Conservation (phyloP, 2,329 filamentous ascomycete genomes). For the Clonostachys solani region DNA sequence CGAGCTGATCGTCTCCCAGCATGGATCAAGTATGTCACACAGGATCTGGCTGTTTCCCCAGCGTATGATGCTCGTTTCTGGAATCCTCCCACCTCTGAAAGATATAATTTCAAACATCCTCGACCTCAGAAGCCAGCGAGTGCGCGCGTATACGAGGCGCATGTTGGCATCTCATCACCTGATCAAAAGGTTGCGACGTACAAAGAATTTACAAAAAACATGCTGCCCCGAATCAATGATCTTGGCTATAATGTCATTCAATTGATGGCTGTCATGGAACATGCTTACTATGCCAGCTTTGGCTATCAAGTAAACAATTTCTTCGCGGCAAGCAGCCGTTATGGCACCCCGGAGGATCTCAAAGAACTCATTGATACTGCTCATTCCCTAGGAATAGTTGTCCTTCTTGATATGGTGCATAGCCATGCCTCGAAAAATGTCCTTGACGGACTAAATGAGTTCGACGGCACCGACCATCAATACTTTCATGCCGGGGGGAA, state of each 20-base stretch:
- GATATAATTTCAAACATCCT: conserved; percentile 79
- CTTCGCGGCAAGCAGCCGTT: conserved; percentile 94
- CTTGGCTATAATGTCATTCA: conserved; percentile 97
- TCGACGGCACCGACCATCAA: conserved; percentile 89
- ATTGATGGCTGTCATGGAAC: conserved; percentile 98
- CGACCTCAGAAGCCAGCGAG: conserved; percentile 81
- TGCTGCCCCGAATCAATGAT: conserved; percentile 84
- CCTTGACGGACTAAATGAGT: conserved; percentile 89
- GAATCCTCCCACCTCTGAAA: conserved; percentile 78
- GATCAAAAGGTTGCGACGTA: conserved; percentile 88
- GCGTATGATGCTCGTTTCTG: conserved; percentile 95
- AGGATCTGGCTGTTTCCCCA: conserved; percentile 84
- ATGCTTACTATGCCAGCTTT: conserved; percentile 98
- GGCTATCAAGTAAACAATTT: conserved; percentile 99
- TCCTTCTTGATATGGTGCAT: conserved; percentile 93
- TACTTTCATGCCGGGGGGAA: conserved; percentile 90
- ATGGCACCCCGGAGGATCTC: conserved; percentile 87
- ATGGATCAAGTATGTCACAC: conserved; percentile 97
- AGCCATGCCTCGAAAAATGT: conserved; percentile 98
- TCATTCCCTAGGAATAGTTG: conserved; percentile 83
- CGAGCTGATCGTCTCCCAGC: conserved; percentile 84
- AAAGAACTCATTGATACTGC: conserved; percentile 97
- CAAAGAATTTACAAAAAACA: conserved; percentile 92
- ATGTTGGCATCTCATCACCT: conserved; percentile 93
- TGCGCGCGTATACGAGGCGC: conserved; percentile 95